A percentile compares a stretch with the other conserved stretches of the same genome.
These are phyloP conservation scores for Gliomastix tumulicola DNA, from an alignment of 2,329 filamentous ascomycete species.

Conservation along the genomic window DNA sequence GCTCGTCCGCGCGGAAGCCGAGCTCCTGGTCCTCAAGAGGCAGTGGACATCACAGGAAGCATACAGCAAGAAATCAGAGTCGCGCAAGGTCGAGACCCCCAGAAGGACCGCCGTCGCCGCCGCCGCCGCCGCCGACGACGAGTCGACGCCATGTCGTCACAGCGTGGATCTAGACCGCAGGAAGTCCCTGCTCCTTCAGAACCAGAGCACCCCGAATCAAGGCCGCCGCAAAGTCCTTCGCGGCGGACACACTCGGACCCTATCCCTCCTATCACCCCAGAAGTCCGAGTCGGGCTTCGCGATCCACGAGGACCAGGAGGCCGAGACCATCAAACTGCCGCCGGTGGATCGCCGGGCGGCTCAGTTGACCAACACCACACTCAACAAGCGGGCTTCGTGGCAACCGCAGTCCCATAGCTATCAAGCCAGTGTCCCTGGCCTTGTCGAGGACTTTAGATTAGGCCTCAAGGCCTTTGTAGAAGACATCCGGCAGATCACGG, in stretches of 20 bases:
- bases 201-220: conserved; percentile 33
- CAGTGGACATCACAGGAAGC: conserved; percentile 77
- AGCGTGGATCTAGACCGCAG: conserved; percentile 65
- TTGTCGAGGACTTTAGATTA: conserved; percentile 82
- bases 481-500: conserved; percentile 89
- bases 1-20: conserved; percentile 71
- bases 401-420: conserved; percentile 42
- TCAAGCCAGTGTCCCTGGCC: conserved; percentile 55
- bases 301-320: conserved; percentile 25
- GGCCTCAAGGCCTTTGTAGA: conserved; percentile 93
- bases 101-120: neutral
- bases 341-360: conserved; percentile 20
- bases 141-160: conserved; percentile 23
- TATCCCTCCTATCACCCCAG: conserved; percentile 76
- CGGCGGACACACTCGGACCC: conserved; percentile 54
- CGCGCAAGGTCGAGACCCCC: conserved; percentile 49
- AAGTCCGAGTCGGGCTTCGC: conserved; percentile 36
- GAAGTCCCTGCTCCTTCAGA: conserved; percentile 55
- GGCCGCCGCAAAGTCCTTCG: conserved; percentile 58
- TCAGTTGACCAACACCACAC: conserved; percentile 24
- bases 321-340: conserved; percentile 16
- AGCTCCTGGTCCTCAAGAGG: conserved; percentile 70
- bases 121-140: conserved; percentile 12
- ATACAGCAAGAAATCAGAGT: conserved; percentile 65
- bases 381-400: conserved; percentile 54